Percentiles rank a stretch among this genome's conserved stretches.
These are phyloP conservation scores for Acanthamoeba culbertsoni DNA, from an alignment of 208 protist genomes.

Conservation along the genomic window DNA sequence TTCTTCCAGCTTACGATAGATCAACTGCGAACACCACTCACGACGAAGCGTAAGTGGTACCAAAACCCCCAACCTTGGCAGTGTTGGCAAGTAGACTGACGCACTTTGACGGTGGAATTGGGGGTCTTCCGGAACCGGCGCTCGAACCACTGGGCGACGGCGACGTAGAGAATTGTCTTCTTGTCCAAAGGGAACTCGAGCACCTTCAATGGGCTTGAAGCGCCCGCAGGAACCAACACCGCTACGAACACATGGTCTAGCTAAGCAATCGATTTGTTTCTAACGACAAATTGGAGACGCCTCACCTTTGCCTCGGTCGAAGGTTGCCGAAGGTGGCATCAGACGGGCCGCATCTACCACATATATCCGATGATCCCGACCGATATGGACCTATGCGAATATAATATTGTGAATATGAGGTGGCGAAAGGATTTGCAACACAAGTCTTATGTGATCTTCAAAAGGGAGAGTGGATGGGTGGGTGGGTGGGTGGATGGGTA, in stretches of 20 bases:
- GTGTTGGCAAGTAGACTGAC: not conserved
- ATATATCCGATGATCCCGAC: not conserved
- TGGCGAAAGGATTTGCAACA: too few species aligned
- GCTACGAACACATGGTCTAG: too few species aligned
- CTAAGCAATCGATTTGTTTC: too few species aligned
- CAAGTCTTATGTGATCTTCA: too few species aligned
- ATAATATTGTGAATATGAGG: not conserved
- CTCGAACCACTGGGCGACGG: not conserved
- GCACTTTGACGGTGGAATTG: not conserved
- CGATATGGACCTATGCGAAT: not conserved
- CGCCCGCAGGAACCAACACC: not conserved
- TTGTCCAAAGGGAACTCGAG: slow-evolving; percentile 33
- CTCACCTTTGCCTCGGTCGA: slow-evolving; percentile 40
- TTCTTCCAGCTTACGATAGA: slow-evolving; percentile 8
- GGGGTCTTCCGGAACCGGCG: not conserved
- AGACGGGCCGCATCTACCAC: slow-evolving; percentile 37
- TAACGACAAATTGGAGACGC: too few species aligned
- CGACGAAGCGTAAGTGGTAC: too few species aligned
- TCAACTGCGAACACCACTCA: not conserved
- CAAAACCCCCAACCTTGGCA: too few species aligned
- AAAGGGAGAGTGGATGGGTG: not conserved
- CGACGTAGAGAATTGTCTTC: slow-evolving; percentile 28
- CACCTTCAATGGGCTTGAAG: not conserved
- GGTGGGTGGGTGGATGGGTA: not conserved
- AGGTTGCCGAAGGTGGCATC: slow-evolving; percentile 29